These are phyloP conservation scores for Sarocladium kiliense DNA, from an alignment of 2,329 filamentous ascomycete genomes.

Conservation along the genomic window DNA sequence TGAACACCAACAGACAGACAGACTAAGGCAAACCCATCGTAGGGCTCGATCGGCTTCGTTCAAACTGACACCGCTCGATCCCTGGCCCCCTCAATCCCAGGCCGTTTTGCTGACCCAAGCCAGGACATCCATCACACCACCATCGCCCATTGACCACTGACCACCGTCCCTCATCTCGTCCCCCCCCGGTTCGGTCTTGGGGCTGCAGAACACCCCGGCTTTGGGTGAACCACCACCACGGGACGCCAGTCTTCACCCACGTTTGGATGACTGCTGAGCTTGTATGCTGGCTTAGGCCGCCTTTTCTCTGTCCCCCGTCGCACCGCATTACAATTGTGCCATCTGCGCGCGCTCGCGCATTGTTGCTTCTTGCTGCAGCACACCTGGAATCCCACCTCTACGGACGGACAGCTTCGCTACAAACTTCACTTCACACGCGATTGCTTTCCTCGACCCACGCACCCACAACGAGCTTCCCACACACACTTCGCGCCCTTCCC, in stretches of 20 bases:
- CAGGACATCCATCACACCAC: neutral
- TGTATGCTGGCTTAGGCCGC: neutral
- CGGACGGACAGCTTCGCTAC: neutral
- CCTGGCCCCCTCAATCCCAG: neutral
- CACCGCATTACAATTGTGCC: neutral
- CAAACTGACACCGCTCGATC: neutral
- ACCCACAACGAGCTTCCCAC: neutral
- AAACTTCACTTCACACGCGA: neutral
- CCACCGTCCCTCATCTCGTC: neutral
- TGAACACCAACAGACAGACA: too few species aligned
- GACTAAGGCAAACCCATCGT: too few species aligned
- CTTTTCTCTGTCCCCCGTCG: neutral
- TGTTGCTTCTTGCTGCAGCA: neutral
- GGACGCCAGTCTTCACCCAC: neutral
- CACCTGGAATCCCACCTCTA: neutral
- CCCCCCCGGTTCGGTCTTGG: neutral
- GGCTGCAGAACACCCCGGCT: slow-evolving; percentile 3
- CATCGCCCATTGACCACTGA: neutral
- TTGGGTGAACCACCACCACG: slow-evolving; percentile 8
- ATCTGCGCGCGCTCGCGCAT: neutral
- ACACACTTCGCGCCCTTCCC: slow-evolving; percentile 1
- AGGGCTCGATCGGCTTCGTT: neutral
- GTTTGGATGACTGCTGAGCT: neutral
- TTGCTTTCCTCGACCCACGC: neutral
- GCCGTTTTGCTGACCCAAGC: slow-evolving; percentile 1